Percentiles rank a stretch among this genome's conserved stretches.
Evolutionary conservation across 352 stramenopile species (phyloP).

Genomic region (Phytophthora boehmeriae): DNA sequence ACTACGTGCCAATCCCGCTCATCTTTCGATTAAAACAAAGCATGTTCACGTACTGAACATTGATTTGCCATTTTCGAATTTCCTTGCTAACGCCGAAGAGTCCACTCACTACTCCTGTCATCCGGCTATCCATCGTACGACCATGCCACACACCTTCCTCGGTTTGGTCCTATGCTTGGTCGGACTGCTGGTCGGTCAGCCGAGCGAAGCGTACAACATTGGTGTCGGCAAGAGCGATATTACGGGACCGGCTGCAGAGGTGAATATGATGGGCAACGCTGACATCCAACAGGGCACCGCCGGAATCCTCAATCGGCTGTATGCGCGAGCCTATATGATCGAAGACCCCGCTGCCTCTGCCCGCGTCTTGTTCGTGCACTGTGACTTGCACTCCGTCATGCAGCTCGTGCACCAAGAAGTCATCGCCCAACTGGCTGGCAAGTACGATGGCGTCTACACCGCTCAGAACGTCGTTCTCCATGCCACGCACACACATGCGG

Average conservation of each 20-base stretch:
- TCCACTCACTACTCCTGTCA: too few species aligned
- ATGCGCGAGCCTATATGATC: constrained; percentile 63
- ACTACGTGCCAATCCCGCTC: too few species aligned
- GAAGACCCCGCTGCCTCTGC: constrained; percentile 31
- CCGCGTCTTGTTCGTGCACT: constrained; percentile 54
- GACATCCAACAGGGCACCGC: constrained; percentile 42
- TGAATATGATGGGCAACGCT: constrained; percentile 68
- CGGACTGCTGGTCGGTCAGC: neutral
- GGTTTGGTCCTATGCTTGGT: too few species aligned
- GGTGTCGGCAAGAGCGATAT: constrained; percentile 62
- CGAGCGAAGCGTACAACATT: constrained; percentile 33
- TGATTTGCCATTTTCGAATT: too few species aligned
- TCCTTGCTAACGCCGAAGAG: too few species aligned
- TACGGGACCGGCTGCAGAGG: constrained; percentile 54
- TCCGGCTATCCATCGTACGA: too few species aligned
- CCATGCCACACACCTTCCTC: too few species aligned
- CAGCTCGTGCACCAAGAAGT: constrained; percentile 59
- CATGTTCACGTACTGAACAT: too few species aligned
- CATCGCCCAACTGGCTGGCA: constrained; percentile 34
- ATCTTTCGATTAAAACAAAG: too few species aligned
- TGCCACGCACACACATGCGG: constrained; percentile 83
- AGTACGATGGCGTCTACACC: constrained; percentile 43
- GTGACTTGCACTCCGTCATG: constrained; percentile 45
- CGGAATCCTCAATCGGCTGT: constrained; percentile 65
- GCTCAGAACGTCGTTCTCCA: constrained; percentile 72